phyloP scores from a whole-genome alignment of 371 early-diverging fungal genomes.

The Lichtheimia ornata region DNA sequence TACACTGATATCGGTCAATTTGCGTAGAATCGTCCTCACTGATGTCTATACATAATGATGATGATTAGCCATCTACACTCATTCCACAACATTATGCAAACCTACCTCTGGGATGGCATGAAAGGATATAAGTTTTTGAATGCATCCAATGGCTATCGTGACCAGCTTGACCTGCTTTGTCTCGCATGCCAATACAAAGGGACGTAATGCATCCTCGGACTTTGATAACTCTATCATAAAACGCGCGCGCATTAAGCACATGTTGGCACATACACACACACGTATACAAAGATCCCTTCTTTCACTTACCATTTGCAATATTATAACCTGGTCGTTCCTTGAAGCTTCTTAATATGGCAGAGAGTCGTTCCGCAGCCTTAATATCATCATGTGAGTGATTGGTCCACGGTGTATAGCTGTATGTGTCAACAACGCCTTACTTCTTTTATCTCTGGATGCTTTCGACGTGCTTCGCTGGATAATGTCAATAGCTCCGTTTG shows the following conservation, averaged over 20 bases:
- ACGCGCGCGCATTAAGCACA: not conserved
- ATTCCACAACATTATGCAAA: not conserved
- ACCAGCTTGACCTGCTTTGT: constrained; percentile 86
- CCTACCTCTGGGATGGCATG: constrained; percentile 82
- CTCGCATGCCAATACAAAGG: constrained; percentile 89
- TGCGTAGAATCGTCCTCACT: constrained; percentile 67
- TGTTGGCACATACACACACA: not conserved
- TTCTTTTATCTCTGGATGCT: constrained; percentile 95
- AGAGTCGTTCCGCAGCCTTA: constrained; percentile 63
- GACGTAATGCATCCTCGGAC: constrained; percentile 81
- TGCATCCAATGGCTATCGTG: constrained; percentile 83
- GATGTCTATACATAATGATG: constrained; percentile 50
- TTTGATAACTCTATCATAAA: constrained; percentile 69
- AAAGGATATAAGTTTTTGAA: constrained; percentile 86
- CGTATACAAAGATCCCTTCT: not conserved
- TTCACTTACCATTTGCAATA: constrained; percentile 49
- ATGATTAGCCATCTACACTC: not conserved
- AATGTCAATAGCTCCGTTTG: constrained; percentile 85
- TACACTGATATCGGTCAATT: constrained; percentile 71
- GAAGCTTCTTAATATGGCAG: constrained; percentile 59
- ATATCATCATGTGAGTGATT: not conserved
- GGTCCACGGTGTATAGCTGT: not conserved
- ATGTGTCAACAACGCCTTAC: constrained; percentile 38
- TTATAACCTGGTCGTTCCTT: constrained; percentile 60
- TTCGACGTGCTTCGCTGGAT: constrained; percentile 87